Evolutionary conservation across 2,329 filamentous ascomycete species (phyloP).

Genomic region (Penicillium sp.): DNA sequence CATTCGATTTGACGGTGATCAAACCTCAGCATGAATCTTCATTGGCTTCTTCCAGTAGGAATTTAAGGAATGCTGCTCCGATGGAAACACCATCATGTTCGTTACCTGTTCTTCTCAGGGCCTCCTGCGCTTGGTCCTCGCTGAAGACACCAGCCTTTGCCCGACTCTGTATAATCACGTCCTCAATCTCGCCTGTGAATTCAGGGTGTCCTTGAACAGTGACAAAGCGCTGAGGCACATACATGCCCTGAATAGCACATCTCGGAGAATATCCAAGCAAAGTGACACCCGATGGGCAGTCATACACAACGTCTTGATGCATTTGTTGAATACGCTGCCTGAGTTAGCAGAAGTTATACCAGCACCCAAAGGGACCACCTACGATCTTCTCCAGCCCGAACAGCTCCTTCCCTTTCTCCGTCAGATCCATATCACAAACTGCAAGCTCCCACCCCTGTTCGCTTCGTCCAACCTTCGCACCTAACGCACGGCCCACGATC

Average conservation of each 20-base stretch:
- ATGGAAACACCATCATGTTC: slow-evolving; percentile 79
- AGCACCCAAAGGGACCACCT: slow-evolving; percentile 23
- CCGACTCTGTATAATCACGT: slow-evolving; percentile 64
- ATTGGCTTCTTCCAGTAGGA: slow-evolving; percentile 58
- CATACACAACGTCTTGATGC: slow-evolving; percentile 74
- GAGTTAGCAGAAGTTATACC: neutral
- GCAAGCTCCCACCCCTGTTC: slow-evolving; percentile 77
- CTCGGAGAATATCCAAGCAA: slow-evolving; percentile 62
- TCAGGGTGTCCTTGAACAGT: slow-evolving; percentile 86
- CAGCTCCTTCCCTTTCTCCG: slow-evolving; percentile 65
- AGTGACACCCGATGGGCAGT: slow-evolving; percentile 61
- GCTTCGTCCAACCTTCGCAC: slow-evolving; percentile 64
- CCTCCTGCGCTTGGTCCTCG: slow-evolving; percentile 67
- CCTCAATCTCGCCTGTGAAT: slow-evolving; percentile 70
- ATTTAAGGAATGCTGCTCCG: slow-evolving; percentile 70
- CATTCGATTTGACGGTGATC: neutral
- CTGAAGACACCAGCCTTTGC: slow-evolving; percentile 66
- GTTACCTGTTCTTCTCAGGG: slow-evolving; percentile 61
- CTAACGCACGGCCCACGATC: slow-evolving; percentile 72
- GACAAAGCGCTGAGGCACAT: slow-evolving; percentile 63
- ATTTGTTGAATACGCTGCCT: slow-evolving; percentile 67
- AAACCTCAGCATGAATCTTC: neutral
- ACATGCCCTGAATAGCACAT: slow-evolving; percentile 79
- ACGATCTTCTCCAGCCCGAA: slow-evolving; percentile 66
- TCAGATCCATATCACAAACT: slow-evolving; percentile 67